Evolutionary conservation across 2,329 filamentous ascomycete genomes (phyloP).

Genomic region (Fusarium duplospermum): DNA sequence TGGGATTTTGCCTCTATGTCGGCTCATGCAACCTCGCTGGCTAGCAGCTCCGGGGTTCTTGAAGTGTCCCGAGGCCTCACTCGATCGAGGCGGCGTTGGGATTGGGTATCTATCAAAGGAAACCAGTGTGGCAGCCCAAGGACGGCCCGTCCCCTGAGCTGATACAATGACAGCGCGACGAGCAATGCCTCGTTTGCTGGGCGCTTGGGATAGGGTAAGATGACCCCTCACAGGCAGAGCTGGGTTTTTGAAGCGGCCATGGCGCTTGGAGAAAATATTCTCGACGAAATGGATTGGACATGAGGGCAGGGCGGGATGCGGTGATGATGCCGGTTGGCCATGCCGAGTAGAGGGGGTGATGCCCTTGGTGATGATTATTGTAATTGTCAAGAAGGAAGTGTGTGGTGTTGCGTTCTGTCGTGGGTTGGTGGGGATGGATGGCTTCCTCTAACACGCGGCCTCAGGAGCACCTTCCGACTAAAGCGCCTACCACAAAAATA

Average conservation of each 20-base stretch:
- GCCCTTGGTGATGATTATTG: background rate
- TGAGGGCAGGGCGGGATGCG: background rate
- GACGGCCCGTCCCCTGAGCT: constrained; percentile 15
- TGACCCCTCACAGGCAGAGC: background rate
- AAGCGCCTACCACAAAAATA: constrained; percentile 2
- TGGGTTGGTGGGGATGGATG: background rate
- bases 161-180: constrained; percentile 14
- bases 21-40: constrained; percentile 5
- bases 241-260: constrained; percentile 6
- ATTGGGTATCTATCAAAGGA: constrained; percentile 24
- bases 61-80: background rate
- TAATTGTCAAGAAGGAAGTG: constrained; percentile 12
- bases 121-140: constrained; percentile 31
- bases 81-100: constrained; percentile 4
- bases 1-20: constrained; percentile 22
- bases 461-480: constrained; percentile 1
- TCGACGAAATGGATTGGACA: constrained; percentile 8
- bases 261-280: constrained; percentile 12
- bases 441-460: background rate
- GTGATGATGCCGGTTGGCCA: constrained; percentile 5
- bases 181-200: constrained; percentile 8
- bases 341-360: constrained; percentile 6
- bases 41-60: background rate
- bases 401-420: background rate
- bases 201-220: constrained; percentile 1